phyloP scores from a whole-genome alignment of 139 green algal species.

The Microglena sp. region DNA sequence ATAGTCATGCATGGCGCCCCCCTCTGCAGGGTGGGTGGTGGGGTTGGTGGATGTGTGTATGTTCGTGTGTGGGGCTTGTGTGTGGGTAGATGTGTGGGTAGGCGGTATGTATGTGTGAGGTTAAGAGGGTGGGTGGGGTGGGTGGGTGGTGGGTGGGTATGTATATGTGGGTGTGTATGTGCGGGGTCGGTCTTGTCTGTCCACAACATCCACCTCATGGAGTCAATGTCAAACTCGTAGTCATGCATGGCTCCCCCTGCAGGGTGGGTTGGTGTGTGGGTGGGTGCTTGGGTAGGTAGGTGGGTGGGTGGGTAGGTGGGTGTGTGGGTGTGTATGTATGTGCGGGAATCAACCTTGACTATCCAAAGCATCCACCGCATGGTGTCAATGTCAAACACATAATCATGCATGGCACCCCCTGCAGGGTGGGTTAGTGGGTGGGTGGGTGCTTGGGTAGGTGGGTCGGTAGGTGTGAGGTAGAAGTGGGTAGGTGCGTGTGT shows the following conservation, averaged over 20 bases:
- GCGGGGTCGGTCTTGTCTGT: conserved; percentile 14
- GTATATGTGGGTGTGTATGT: not conserved
- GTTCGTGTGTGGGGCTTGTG: conserved; percentile 2
- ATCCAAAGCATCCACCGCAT: not conserved
- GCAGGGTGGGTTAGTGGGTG: too few species aligned
- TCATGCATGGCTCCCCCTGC: not conserved
- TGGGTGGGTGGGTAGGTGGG: not conserved
- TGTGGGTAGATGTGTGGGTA: not conserved
- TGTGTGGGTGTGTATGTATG: not conserved
- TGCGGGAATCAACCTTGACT: not conserved
- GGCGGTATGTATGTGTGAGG: too few species aligned
- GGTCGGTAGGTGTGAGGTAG: not conserved
- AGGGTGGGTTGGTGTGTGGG: not conserved
- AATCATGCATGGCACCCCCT: too few species aligned
- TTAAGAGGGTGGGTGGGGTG: too few species aligned
- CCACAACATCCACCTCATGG: not conserved
- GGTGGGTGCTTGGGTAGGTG: not conserved
- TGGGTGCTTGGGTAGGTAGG: not conserved
- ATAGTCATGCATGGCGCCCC: conserved; percentile 39
- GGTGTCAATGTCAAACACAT: conserved; percentile 3
- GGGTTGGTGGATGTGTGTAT: not conserved
- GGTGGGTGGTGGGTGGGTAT: too few species aligned
- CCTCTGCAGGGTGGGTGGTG: conserved; percentile 10
- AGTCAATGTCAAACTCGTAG: not conserved
- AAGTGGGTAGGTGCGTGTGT: not conserved